These are phyloP conservation scores for Penicillium salamii DNA, from an alignment of 495 filamentous ascomycete species.

Conservation along the genomic window DNA sequence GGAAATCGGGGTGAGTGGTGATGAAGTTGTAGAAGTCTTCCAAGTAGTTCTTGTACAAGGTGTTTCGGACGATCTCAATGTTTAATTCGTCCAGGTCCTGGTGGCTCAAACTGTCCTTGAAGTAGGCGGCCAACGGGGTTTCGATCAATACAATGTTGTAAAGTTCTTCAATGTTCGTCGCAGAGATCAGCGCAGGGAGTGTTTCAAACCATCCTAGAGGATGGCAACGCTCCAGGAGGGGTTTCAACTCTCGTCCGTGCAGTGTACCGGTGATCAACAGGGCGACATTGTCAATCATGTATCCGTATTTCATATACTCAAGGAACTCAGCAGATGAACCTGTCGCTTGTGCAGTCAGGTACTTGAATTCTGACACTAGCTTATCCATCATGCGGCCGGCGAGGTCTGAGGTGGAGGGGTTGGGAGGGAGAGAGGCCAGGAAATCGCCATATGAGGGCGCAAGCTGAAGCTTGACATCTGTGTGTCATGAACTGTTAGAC, in stretches of 20 bases:
- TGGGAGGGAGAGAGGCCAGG: conserved; percentile 89
- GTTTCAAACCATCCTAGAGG: conserved; percentile 99
- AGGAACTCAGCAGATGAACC: conserved; percentile 91
- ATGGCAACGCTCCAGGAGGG: conserved; percentile 87
- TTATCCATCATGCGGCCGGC: conserved; percentile 96
- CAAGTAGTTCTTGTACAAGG: conserved; percentile 98
- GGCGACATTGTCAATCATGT: conserved; percentile 99
- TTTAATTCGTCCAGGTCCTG: conserved; percentile 98
- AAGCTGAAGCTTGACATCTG: conserved; percentile 97
- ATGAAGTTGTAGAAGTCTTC: conserved; percentile 96
- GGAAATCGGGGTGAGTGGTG: conserved; percentile 77
- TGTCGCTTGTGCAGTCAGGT: conserved; percentile 86
- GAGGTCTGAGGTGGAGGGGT: conserved; percentile 92
- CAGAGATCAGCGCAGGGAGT: conserved; percentile 95
- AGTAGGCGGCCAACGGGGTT: conserved; percentile 92
- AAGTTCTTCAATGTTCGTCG: conserved; percentile 95
- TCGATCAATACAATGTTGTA: conserved; percentile 98
- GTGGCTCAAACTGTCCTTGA: conserved; percentile 91
- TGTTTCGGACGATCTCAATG: conserved; percentile 98
- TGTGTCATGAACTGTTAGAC: conserved; percentile 8
- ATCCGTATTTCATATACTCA: conserved; percentile 96
- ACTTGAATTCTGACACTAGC: conserved; percentile 95
- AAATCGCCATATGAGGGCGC: conserved; percentile 96
- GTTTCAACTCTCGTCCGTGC: conserved; percentile 73
- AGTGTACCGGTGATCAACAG: conserved; percentile 97